Evolutionary conservation across 2,329 filamentous ascomycete species (phyloP).

Genomic region (Corniculantispora saksenae): DNA sequence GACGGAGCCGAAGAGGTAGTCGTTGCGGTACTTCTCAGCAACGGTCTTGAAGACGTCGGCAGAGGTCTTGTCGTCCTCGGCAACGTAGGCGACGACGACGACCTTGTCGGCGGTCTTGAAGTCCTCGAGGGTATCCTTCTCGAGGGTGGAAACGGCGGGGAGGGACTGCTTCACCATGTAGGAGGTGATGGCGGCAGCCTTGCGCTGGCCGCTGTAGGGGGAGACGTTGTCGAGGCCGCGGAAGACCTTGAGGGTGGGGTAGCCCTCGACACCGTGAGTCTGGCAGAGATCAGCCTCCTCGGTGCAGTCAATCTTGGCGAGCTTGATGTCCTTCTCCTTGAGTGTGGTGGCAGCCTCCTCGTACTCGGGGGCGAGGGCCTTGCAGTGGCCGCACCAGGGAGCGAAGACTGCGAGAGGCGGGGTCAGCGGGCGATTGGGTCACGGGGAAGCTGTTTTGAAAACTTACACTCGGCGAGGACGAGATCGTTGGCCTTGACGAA

Average conservation of each 20-base stretch:
- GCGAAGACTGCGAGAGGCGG: slow-evolving; percentile 69
- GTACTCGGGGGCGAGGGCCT: slow-evolving; percentile 92
- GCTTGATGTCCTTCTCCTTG: slow-evolving; percentile 84
- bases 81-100: slow-evolving; percentile 87
- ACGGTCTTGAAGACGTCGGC: slow-evolving; percentile 80
- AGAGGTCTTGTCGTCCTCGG: slow-evolving; percentile 76
- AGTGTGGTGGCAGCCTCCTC: slow-evolving; percentile 81
- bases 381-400: slow-evolving; percentile 98
- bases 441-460: not conserved
- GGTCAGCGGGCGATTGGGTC: no score
- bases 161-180: slow-evolving; percentile 99
- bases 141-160: slow-evolving; percentile 83
- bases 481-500: slow-evolving; percentile 86
- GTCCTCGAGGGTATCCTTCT: slow-evolving; percentile 81
- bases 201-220: slow-evolving; percentile 86
- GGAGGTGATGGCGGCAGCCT: slow-evolving; percentile 73
- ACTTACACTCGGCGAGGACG: slow-evolving; percentile 90
- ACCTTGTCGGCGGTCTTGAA: slow-evolving; percentile 99
- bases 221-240: slow-evolving; percentile 78
- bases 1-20: slow-evolving; percentile 87
- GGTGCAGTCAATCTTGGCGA: slow-evolving; percentile 93
- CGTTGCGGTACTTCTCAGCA: slow-evolving; percentile 78
- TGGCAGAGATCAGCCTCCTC: slow-evolving; percentile 91
- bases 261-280: slow-evolving; percentile 88
- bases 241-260: slow-evolving; percentile 99